Evolutionary conservation across 495 filamentous ascomycete genomes (phyloP), one percentile per base, ranked within the genome.

Genomic region (Saxophila tyrrhenica): DNA sequence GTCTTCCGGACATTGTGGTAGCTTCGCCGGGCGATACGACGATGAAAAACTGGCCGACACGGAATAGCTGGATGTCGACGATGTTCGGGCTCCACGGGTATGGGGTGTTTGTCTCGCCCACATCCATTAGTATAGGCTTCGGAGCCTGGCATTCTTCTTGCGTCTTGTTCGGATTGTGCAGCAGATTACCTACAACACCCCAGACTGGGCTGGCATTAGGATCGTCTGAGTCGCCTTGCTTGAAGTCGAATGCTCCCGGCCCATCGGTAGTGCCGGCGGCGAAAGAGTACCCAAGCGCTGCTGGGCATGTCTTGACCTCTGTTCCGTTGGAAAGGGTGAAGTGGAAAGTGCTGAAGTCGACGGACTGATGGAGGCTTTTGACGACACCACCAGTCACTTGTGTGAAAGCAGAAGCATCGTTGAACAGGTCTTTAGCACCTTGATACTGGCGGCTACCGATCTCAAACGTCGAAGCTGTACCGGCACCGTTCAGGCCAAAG

Each of bases 181-280:
- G 72, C 25, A 87, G 72, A 23, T 76, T 73, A 25, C 85, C 78
- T 15, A 94, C 88, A 5, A 86, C 75, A 29, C 74, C 66, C 92
- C 92, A 98, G 16, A 96, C 66, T 0, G 89, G 92, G 41, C 85
- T 91, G 8, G 83, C 84, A 25, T 86, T 82, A 3, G 86, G 83
- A 13, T 77, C 72, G 54, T 81, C 79, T 11, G 80, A 83, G 49
- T 80, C 73, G 60, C 90, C 89, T 64, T 98, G 92, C 20, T 84
- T 94, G 64, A 96, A 96, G 69, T 98, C 91, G 63, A 95, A 95
- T 2, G 79, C 82, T 0, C 92, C 92, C 0, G 91, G 91, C 9
- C 92, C 88, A 65, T 98, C 92, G 1, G 88, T 89, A 0, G 92
- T 98, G 7, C 92, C 92, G 10, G 86, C 92, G 15, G 92, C 92